Conservation (phyloP, 306 rosid genomes). For the Casuarina glauca region DNA sequence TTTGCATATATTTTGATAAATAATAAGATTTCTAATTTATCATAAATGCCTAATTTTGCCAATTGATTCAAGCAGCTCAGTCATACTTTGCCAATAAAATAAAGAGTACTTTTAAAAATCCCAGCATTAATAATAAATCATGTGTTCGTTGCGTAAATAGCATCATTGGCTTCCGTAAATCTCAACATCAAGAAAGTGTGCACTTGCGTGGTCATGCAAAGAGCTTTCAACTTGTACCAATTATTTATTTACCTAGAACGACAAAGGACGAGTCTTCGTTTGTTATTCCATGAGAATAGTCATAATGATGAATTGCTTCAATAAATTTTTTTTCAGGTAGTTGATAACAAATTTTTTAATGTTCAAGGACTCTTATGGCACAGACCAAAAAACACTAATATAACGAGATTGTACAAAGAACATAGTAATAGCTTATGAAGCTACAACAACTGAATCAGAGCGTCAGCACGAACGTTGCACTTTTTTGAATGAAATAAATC, state of each 20-base stretch:
- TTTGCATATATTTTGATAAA: no score
- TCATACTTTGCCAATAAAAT: background rate
- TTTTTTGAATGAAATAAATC: no score
- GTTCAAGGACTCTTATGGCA: no score
- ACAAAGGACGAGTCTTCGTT: slow-evolving; percentile 14
- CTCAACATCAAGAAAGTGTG: background rate
- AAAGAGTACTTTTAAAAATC: background rate
- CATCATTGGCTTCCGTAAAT: background rate
- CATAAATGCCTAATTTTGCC: slow-evolving; percentile 1
- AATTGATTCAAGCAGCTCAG: background rate
- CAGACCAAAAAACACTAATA: no score
- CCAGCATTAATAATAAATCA: background rate
- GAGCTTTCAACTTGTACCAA: background rate
- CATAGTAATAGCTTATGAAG: no score
- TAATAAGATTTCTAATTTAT: background rate
- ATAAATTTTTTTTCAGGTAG: background rate
- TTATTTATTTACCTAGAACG: background rate
- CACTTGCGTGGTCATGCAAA: background rate
- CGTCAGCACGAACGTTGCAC: no score
- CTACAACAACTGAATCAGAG: no score
- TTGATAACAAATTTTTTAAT: no score
- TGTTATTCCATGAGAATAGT: background rate
- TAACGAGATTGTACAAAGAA: no score
- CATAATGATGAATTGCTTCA: background rate
- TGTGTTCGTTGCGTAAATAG: no score